A percentile compares a stretch with the other conserved stretches of the same genome.
phyloP scores from a whole-genome alignment of 2,329 filamentous ascomycete species.

The Zarea fungicola region DNA sequence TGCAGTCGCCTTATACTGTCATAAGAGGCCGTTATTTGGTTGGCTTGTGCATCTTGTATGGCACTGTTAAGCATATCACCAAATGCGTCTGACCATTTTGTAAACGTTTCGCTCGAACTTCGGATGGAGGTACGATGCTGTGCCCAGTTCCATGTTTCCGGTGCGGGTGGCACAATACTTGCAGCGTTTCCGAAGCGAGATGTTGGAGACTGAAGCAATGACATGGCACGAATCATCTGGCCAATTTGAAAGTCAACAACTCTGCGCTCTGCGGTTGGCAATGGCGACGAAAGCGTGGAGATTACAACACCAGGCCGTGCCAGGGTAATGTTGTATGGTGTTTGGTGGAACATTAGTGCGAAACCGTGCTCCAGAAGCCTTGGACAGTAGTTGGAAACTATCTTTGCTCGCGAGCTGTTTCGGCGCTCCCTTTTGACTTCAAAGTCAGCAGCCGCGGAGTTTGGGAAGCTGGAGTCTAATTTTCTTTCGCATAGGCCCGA shows the following conservation, averaged over 20 bases:
- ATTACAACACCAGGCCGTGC: slow-evolving; percentile 34
- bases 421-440: slow-evolving; percentile 4
- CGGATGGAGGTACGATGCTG: slow-evolving; percentile 2
- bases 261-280: slow-evolving; percentile 31
- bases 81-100: slow-evolving; percentile 51
- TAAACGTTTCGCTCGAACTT: slow-evolving; percentile 2
- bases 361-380: slow-evolving; percentile 27
- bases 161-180: slow-evolving; percentile 22
- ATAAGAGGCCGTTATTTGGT: slow-evolving; percentile 54
- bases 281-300: slow-evolving; percentile 27
- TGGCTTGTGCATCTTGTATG: slow-evolving; percentile 56
- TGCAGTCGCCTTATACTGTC: slow-evolving; percentile 49
- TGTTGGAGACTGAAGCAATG: slow-evolving; percentile 39
- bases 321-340: slow-evolving; percentile 39
- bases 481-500: slow-evolving; percentile 17
- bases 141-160: slow-evolving; percentile 3
- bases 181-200: slow-evolving; percentile 40
- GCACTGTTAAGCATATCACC: slow-evolving; percentile 50
- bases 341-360: slow-evolving; percentile 22
- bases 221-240: slow-evolving; percentile 39
- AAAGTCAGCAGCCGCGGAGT: neutral
- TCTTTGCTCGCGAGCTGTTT: neutral
- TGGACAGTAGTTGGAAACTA: slow-evolving; percentile 17
- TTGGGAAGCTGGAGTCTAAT: neutral
- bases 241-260: slow-evolving; percentile 44